phyloP scores from a whole-genome alignment of 495 filamentous ascomycete genomes.

The Talaromyces nanjingensis region DNA sequence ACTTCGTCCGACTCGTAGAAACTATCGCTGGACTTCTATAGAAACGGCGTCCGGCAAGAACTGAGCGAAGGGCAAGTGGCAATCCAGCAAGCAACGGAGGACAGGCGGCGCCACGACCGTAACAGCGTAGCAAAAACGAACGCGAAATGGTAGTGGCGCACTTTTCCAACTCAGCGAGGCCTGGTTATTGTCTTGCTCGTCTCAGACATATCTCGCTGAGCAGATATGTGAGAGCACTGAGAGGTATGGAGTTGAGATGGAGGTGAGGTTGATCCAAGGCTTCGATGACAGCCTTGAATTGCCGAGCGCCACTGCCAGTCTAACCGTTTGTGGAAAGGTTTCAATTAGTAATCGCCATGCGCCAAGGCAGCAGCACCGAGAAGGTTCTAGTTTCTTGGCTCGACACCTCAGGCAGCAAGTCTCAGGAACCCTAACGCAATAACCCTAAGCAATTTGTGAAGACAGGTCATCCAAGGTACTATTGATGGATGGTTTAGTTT shows the following conservation, averaged over 20 bases:
- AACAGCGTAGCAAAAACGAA: not conserved
- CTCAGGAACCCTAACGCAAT: not conserved
- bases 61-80: slow-evolving; percentile 5
- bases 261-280: not conserved
- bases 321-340: not conserved
- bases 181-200: slow-evolving; percentile 3
- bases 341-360: not conserved
- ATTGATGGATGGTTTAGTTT: too few relatives aligned
- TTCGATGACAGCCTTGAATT: not conserved
- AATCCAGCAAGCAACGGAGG: slow-evolving; percentile 1
- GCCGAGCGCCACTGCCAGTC: not conserved
- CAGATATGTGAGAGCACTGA: not conserved
- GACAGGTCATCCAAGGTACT: too few relatives aligned
- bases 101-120: slow-evolving; percentile 9
- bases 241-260: not conserved
- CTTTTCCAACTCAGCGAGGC: slow-evolving; percentile 10
- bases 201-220: slow-evolving; percentile 10
- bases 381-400: not conserved
- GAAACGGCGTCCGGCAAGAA: slow-evolving; percentile 2
- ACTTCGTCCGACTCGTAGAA: not conserved
- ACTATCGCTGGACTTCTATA: slow-evolving; percentile 20
- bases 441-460: not conserved
- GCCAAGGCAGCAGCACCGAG: not conserved
- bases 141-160: slow-evolving; percentile 9
- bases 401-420: not conserved